Percentiles rank a stretch among this genome's conserved stretches.
Evolutionary conservation across 306 rosid species (phyloP).

Genomic region (Rosa lucieae): DNA sequence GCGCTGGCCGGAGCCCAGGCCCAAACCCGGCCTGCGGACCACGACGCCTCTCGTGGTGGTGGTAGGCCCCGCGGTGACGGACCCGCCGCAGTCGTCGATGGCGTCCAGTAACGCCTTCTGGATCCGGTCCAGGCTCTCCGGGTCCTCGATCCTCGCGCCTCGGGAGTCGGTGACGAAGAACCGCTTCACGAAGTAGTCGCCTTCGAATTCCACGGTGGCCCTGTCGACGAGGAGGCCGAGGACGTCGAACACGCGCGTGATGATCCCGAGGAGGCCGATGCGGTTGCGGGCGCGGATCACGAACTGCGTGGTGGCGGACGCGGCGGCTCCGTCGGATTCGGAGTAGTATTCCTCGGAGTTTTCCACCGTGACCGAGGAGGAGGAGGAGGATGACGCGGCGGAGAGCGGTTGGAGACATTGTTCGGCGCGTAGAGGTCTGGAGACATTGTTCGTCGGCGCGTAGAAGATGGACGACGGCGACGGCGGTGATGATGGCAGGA

Average conservation of each 20-base stretch:
- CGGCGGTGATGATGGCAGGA: constrained; percentile 7
- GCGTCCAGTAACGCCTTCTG: constrained; percentile 61
- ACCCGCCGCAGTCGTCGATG: constrained; percentile 38
- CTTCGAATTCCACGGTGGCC: constrained; percentile 65
- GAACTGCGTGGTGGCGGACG: constrained; percentile 40
- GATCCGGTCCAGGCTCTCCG: constrained; percentile 52
- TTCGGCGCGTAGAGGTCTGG: neutral
- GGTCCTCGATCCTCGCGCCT: constrained; percentile 54
- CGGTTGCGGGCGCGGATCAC: constrained; percentile 61
- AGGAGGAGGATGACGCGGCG: constrained; percentile 26
- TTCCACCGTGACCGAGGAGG: constrained; percentile 34
- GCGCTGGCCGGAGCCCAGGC: constrained; percentile 37
- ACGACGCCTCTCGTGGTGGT: constrained; percentile 46
- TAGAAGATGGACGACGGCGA: constrained; percentile 3
- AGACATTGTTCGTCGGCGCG: neutral
- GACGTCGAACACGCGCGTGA: constrained; percentile 63
- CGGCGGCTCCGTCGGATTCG: constrained; percentile 14
- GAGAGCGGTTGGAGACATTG: constrained; percentile 21
- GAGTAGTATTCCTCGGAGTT: neutral
- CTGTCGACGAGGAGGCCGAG: constrained; percentile 63
- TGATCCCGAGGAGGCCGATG: constrained; percentile 68
- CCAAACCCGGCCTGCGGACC: constrained; percentile 54
- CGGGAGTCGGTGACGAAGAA: constrained; percentile 62
- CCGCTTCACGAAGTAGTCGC: constrained; percentile 49
- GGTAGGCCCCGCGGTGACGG: constrained; percentile 32